A percentile compares a stretch with the other conserved stretches of the same genome.
phyloP scores from a whole-genome alignment of 2,329 filamentous ascomycete species.

The Cercospora sojina region DNA sequence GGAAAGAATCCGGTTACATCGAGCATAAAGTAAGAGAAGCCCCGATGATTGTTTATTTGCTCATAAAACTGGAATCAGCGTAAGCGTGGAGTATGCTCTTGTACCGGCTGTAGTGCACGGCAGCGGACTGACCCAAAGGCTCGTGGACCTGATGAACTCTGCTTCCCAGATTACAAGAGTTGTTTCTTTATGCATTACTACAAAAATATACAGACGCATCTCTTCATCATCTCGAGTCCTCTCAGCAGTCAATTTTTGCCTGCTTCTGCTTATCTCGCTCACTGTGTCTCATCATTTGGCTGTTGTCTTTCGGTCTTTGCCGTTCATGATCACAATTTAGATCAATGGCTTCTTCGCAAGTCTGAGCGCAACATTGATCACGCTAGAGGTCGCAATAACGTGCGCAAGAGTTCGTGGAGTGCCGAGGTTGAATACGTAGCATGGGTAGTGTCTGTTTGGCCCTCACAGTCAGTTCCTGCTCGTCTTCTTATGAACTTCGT shows the following conservation, averaged over 20 bases:
- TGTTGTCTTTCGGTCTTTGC: background rate
- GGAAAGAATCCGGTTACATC: background rate
- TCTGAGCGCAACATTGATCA: conserved; percentile 33
- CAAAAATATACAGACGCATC: background rate
- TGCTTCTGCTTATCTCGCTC: background rate
- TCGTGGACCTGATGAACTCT: background rate
- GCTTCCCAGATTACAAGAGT: background rate
- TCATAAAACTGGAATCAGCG: background rate
- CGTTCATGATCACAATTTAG: background rate
- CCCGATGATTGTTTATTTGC: background rate
- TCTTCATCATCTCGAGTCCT: background rate
- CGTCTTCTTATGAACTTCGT: background rate
- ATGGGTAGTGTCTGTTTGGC: conserved; percentile 27
- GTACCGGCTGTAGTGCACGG: background rate
- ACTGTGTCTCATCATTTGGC: background rate
- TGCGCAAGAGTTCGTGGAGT: conserved; percentile 28
- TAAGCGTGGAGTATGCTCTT: background rate
- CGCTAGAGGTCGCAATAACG: conserved; percentile 31
- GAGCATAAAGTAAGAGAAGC: background rate
- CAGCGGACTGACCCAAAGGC: background rate
- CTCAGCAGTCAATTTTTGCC: background rate
- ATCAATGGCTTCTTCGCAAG: conserved; percentile 32
- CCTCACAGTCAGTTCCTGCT: background rate
- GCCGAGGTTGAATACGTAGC: conserved; percentile 31
- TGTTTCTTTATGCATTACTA: background rate